Evolutionary conservation across 345 rosid species (phyloP).

Genomic region (Gossypium turneri): DNA sequence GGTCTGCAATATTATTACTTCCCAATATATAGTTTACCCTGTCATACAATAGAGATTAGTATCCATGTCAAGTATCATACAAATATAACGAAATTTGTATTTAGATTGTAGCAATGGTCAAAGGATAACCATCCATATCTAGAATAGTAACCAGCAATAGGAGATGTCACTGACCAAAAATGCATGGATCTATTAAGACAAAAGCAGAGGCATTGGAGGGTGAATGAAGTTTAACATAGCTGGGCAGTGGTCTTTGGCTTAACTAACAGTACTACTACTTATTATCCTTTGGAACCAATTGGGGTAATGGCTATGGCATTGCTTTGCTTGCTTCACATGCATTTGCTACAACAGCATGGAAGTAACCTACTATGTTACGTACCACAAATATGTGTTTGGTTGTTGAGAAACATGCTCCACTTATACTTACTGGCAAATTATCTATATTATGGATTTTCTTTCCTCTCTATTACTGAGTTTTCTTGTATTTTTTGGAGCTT

Average conservation of each 20-base stretch:
- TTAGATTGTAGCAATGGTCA: not conserved
- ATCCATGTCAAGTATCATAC: no score
- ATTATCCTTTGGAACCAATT: not conserved
- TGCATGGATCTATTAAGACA: not conserved
- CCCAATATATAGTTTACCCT: no score
- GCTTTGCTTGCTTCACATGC: constrained; percentile 15
- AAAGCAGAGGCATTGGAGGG: not conserved
- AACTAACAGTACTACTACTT: not conserved
- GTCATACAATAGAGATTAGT: no score
- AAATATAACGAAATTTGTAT: not conserved
- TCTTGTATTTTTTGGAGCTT: not conserved
- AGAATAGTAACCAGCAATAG: not conserved
- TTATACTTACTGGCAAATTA: constrained; percentile 18
- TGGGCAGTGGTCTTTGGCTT: constrained; percentile 1
- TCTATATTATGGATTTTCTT: not conserved
- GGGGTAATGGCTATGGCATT: not conserved
- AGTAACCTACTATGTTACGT: not conserved
- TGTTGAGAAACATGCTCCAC: constrained; percentile 30
- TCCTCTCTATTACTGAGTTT: not conserved
- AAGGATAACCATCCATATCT: not conserved
- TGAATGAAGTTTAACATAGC: not conserved
- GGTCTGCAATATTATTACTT: no score
- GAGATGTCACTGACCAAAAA: not conserved
- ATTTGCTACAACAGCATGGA: not conserved
- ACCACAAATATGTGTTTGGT: constrained; percentile 28